Evolutionary conservation across 2,329 filamentous ascomycete species (phyloP), one percentile per base, ranked within the genome.

Genomic region (Zymoseptoria passerinii): DNA sequence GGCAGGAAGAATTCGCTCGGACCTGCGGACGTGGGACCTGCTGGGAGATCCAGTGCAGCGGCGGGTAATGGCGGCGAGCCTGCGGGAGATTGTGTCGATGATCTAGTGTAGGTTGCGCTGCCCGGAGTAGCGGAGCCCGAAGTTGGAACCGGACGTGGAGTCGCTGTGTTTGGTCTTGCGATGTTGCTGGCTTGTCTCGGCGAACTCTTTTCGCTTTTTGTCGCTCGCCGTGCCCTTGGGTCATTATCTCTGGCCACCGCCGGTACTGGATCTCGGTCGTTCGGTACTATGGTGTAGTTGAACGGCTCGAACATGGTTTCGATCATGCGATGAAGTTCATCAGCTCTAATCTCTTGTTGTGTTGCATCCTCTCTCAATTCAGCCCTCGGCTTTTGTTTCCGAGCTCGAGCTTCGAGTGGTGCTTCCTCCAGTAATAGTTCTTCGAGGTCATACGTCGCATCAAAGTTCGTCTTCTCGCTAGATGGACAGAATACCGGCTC

Each of bases 401-500:
- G 83, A 54, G 94, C 91, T 68, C 94, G 82, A 57, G 94, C 94
- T 74, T 99, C 94, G 4, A 99, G 77, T 0, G 94, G 94, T 10
- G 94, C 94, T 72, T 99, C 94, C 74, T 99, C 94, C 50, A 99
- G 75, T 1, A 99, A 76, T 19, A 99, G 75, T 73, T 99, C 94
- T 71, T 99, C 94, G 54, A 99, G 77, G 73, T 99, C 94, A 71
- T 99, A 97, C 0, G 94, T 99, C 4, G 94, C 94, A 74, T 99
- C 94, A 66, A 99, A 99, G 72, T 99, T 99, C 3, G 94, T 97
- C 81, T 99, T 99, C 53, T 97, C 94, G 57, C 90, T 92, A 0
- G 92, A 96, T 0, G 94, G 94, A 19, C 88, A 83, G 72, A 99
- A 99, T 3, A 97, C 85, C 0, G 94, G 94, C 66, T 92, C 87